Conservation (phyloP, 2,329 filamentous ascomycete genomes). For the Botrytis hyacinthi region DNA sequence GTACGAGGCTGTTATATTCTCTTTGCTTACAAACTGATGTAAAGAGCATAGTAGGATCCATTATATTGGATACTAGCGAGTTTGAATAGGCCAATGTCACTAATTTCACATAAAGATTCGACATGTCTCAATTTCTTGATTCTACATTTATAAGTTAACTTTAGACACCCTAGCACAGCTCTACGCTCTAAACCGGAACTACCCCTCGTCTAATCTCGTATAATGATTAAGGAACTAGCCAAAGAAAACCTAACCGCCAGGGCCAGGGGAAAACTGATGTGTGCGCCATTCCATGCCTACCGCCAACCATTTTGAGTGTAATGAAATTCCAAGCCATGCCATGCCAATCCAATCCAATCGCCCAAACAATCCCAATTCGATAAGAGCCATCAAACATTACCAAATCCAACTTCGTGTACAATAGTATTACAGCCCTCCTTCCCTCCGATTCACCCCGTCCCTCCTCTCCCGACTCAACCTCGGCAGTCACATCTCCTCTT, state of each 20-base stretch:
- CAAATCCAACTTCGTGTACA: not conserved
- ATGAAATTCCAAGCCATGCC: not conserved
- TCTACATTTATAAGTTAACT: not conserved
- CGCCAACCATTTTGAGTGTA: conserved; percentile 8
- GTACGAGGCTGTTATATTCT: not conserved
- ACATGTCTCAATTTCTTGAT: not conserved
- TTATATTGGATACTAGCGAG: not conserved
- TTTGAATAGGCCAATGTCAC: not conserved
- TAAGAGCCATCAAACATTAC: conserved; percentile 4
- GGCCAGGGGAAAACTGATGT: conserved; percentile 12
- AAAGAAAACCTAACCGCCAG: conserved; percentile 13
- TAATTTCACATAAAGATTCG: not conserved
- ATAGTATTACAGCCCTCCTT: not conserved
- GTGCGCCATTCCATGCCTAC: conserved; percentile 20
- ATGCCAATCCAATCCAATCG: not conserved
- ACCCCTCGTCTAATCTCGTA: conserved; percentile 3
- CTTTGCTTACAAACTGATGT: not conserved
- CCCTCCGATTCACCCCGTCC: not conserved
- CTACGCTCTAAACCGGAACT: conserved; percentile 1
- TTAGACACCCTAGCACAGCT: conserved; percentile 14
- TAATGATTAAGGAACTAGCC: not conserved
- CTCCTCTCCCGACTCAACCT: not conserved
- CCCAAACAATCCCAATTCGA: not conserved
- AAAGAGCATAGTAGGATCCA: not conserved
- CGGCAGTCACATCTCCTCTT: not conserved